phyloP scores from a whole-genome alignment of 2,329 filamentous ascomycete species.

The Fusarium penzigii region DNA sequence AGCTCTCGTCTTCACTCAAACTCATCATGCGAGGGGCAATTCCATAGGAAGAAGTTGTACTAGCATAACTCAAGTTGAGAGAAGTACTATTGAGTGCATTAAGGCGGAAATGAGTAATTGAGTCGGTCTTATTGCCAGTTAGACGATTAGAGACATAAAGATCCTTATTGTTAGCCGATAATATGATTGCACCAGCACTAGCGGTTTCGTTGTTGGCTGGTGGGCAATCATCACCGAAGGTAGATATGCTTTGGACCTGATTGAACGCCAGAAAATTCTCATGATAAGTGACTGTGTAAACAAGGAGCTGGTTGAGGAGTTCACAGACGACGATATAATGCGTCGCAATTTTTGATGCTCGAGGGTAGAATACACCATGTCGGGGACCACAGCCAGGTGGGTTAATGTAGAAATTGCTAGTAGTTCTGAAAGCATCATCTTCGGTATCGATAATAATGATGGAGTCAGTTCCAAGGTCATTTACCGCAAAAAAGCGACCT shows the following conservation, averaged over 20 bases:
- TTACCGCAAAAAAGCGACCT: constrained; percentile 50
- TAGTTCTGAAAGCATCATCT: constrained; percentile 42
- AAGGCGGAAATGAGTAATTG: constrained; percentile 48
- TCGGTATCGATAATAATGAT: constrained; percentile 47
- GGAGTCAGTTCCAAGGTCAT: constrained; percentile 52
- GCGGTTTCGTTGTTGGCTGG: constrained; percentile 39
- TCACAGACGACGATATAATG: constrained; percentile 52
- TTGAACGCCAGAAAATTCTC: constrained; percentile 38
- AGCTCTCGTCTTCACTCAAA: constrained; percentile 34
- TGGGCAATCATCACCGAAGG: constrained; percentile 39
- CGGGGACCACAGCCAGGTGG: constrained; percentile 49
- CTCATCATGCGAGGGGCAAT: constrained; percentile 50
- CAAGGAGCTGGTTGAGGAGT: constrained; percentile 44
- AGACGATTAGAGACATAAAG: constrained; percentile 55
- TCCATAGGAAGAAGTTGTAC: constrained; percentile 38
- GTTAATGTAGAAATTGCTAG: constrained; percentile 34
- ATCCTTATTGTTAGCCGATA: constrained; percentile 43
- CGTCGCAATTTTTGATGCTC: constrained; percentile 34
- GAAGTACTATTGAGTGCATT: constrained; percentile 20
- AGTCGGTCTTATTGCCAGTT: constrained; percentile 46
- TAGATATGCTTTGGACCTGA: constrained; percentile 40
- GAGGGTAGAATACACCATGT: constrained; percentile 50
- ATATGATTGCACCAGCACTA: constrained; percentile 47
- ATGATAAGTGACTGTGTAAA: constrained; percentile 44
- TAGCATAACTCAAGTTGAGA: constrained; percentile 35